These are phyloP conservation scores for Colletotrichum trifolii DNA, from an alignment of 2,329 filamentous ascomycete genomes.

Conservation along the genomic window DNA sequence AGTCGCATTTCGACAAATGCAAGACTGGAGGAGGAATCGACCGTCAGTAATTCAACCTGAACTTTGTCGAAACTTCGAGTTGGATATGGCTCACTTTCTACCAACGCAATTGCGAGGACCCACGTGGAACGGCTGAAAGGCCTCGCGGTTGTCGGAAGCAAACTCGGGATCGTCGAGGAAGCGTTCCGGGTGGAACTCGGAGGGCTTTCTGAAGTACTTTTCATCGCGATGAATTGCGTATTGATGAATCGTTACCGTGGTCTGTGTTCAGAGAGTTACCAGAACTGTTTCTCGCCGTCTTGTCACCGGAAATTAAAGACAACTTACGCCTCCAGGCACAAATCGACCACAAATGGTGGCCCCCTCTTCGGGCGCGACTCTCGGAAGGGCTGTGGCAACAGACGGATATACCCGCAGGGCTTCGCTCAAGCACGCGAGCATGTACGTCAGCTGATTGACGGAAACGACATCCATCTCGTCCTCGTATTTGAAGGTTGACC, in stretches of 20 bases:
- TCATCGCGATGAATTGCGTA: constrained; percentile 18
- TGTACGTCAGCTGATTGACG: constrained; percentile 47
- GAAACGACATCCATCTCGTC: constrained; percentile 50
- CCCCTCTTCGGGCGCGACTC: neutral
- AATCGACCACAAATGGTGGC: constrained; percentile 2
- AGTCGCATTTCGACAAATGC: constrained; percentile 62
- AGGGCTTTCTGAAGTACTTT: constrained; percentile 10
- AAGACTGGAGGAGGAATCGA: constrained; percentile 46
- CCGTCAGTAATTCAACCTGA: neutral
- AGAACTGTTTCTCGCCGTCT: too few species aligned
- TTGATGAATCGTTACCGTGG: constrained; percentile 17
- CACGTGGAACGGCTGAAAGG: constrained; percentile 56
- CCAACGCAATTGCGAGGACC: constrained; percentile 8
- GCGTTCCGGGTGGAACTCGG: constrained; percentile 14
- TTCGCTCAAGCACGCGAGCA: constrained; percentile 54
- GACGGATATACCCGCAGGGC: constrained; percentile 46
- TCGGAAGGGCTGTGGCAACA: neutral
- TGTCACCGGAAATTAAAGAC: too few species aligned
- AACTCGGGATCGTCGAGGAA: constrained; percentile 17
- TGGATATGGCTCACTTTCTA: constrained; percentile 6
- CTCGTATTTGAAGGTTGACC: constrained; percentile 46
- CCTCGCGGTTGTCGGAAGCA: constrained; percentile 48
- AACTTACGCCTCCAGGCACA: constrained; percentile 11
- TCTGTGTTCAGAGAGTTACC: neutral
- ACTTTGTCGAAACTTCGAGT: neutral